Percentiles rank a stretch among this genome's conserved stretches.
These are phyloP conservation scores for Didymella exigua DNA, from an alignment of 2,329 filamentous ascomycete genomes.

Conservation along the genomic window DNA sequence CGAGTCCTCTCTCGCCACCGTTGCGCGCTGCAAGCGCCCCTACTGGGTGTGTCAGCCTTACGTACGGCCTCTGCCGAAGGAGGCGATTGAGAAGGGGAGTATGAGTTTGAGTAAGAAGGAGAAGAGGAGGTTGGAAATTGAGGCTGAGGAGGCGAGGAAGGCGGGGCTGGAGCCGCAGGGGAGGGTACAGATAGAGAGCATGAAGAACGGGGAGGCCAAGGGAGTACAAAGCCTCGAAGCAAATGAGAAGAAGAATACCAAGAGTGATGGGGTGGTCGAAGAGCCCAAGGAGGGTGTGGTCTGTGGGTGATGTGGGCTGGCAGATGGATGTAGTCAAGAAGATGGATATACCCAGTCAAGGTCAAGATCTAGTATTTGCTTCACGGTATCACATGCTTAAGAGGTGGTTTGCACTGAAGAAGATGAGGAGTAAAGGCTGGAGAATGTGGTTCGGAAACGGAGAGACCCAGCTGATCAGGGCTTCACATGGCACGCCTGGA, in stretches of 20 bases:
- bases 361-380: neutral
- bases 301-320: constrained; percentile 42
- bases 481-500: too few relatives aligned
- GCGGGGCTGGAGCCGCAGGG: constrained; percentile 36
- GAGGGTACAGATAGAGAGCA: constrained; percentile 62
- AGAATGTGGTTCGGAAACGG: too few relatives aligned
- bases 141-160: constrained; percentile 48
- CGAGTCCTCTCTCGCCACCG: constrained; percentile 67
- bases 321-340: neutral
- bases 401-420: too few relatives aligned
- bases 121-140: constrained; percentile 48
- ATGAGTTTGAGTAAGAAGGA: constrained; percentile 75
- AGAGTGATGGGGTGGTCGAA: constrained; percentile 39
- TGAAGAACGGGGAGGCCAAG: constrained; percentile 22
- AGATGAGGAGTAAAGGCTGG: too few relatives aligned
- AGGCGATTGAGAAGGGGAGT: constrained; percentile 82
- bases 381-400: too few relatives aligned
- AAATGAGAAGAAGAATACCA: constrained; percentile 3
- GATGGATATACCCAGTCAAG: constrained; percentile 3
- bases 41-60: constrained; percentile 93
- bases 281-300: constrained; percentile 54
- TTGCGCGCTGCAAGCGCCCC: constrained; percentile 76
- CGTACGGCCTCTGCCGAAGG: constrained; percentile 81
- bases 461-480: too few relatives aligned
- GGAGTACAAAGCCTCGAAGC: constrained; percentile 22